Evolutionary conservation across 495 filamentous ascomycete species (phyloP), one percentile per base, ranked within the genome.

Genomic region (Podospora sp.): DNA sequence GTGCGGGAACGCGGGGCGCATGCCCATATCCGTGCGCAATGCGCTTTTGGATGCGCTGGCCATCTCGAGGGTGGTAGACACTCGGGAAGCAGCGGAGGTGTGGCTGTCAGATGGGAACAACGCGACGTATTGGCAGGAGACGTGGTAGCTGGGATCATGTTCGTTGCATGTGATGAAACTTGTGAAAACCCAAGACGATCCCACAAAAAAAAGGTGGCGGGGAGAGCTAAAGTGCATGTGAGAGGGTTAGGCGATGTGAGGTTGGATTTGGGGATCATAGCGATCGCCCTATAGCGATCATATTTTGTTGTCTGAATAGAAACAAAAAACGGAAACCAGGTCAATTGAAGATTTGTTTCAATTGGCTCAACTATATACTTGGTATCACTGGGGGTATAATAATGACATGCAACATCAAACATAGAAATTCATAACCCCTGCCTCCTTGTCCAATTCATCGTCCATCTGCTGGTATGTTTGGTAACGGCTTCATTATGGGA

Each of bases 11-110:
- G 88, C 88, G 0, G 91, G 90, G 2, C 84, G 87, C 67, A 99
- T 99, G 96, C 93, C 96, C 14, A 83, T 89, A 69, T 89, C 91
- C n/a, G 92, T 97, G 7, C 83, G 91, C n/a, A 84, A 87, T 70
- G 92, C 94, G 2, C 79, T 99, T 25, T 81, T 91, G 7, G 90
- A 96, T 68, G 88, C 86, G 5, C 88, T 94, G 36, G 71, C 79
- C 2, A 55, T 71, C 6, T 73, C 66, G 7, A 68, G 62, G 6
- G 20, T 82, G 8, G 75, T 71, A 0, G 56, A 53, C 7, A 62
- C 71, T 33, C 64, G 57, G 22, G 75, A 72, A 50, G 59, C 66
- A 62, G 81, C 79, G 16, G 73, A 76, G 64, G 53, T 46, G 68
- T 68, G 72, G 64, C 52, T 83, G 18, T 65, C 69, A 12, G 49